Base-by-base conservation (phyloP, 139 green algal genomes). In the Volvox reticuliferus region DNA sequence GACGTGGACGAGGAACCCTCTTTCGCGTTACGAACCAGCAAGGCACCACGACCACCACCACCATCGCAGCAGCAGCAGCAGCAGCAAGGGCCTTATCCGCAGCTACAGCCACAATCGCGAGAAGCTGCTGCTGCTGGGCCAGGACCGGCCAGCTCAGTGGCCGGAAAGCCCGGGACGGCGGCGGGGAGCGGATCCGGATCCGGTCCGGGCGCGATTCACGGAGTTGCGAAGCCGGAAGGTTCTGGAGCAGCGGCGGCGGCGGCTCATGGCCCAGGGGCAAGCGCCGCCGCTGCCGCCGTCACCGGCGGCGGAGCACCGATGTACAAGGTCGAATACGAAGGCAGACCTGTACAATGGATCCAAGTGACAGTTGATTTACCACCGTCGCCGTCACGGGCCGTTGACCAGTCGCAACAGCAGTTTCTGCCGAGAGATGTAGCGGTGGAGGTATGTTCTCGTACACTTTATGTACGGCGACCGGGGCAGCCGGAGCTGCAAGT, bases 1-100 rank as follows among this genome's bases (percentile, higher is more conserved):
- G 90, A 95, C 44, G 87, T 93, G 76, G 77, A 86, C 37, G 94
- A 95, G 67, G 92, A 94, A 65, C 93, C 94, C 0, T 87, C 75
- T 63, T 95, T 96, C 37, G 82, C 94, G 22, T 75, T 96, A 61
- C 61, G 91, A 13, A 90, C 93, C 61, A 91, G 67, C 2, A 93
- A 93, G 80, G 26, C 81, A 36, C 63, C 88, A 14, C 35, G 61
- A 16, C 35, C 33, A 24, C 33, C 88, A 12, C 33, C 88, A 18
- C 35, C 33, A 32, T 21, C 22, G n/a, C 26, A 80, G 26, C 68
- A 17, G 28, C 79, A 84, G 24, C 79, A 28, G 61, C 68, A 77
- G 79, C 44, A 79, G 79, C 86, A 68, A 30, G 3, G 75, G 78
- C 36, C 44, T 32, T 19, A 69, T 17, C 62, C 19, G 19, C 17